These are phyloP conservation scores for Phytophthora kernoviae DNA, from an alignment of 352 stramenopile species.

Conservation along the genomic window DNA sequence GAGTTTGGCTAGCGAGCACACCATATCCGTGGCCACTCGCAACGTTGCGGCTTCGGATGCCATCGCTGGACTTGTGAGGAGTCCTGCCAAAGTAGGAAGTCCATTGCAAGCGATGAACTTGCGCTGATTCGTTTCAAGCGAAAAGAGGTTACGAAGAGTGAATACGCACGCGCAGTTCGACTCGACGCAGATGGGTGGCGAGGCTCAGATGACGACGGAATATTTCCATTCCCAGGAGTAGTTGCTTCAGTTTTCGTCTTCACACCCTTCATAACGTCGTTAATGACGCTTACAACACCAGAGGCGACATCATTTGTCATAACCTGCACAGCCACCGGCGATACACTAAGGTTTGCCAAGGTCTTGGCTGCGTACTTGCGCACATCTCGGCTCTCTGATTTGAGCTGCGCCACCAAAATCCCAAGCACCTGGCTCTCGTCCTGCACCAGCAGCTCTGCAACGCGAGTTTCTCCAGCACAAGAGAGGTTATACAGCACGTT, in stretches of 20 bases:
- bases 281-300: constrained; percentile 54
- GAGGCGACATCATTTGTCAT: constrained; percentile 59
- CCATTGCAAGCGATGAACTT: constrained; percentile 69
- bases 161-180: constrained; percentile 69
- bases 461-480: constrained; percentile 48
- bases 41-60: constrained; percentile 49
- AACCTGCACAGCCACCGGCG: constrained; percentile 51
- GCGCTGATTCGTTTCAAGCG: constrained; percentile 54
- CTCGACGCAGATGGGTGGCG: constrained; percentile 38
- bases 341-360: constrained; percentile 69
- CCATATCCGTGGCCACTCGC: constrained; percentile 62
- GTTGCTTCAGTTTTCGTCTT: constrained; percentile 35
- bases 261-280: constrained; percentile 71
- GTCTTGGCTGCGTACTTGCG: constrained; percentile 67
- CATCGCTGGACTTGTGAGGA: constrained; percentile 59
- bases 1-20: constrained; percentile 71
- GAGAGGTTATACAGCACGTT: constrained; percentile 87
- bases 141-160: constrained; percentile 76
- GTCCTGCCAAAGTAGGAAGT: constrained; percentile 63
- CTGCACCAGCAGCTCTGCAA: constrained; percentile 58
- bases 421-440: constrained; percentile 72
- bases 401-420: constrained; percentile 68
- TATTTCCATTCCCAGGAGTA: constrained; percentile 1
- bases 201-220: background rate
- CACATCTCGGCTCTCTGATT: constrained; percentile 68